Evolutionary conservation across 352 stramenopile genomes (phyloP).

Genomic region (Nothophytophthora sp.): DNA sequence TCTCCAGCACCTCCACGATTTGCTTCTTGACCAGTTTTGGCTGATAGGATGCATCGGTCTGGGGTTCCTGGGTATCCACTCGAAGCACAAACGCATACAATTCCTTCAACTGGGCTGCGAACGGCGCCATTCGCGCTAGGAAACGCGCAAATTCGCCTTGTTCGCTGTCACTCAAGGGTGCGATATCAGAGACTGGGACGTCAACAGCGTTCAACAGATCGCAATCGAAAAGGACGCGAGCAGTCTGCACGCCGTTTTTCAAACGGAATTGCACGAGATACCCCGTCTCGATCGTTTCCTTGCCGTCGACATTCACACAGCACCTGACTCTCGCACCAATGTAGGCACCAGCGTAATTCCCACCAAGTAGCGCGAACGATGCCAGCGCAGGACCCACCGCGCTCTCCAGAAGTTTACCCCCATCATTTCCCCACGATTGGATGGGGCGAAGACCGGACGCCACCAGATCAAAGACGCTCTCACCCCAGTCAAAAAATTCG

Average conservation of each 20-base stretch:
- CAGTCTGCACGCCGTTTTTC: conserved; percentile 38
- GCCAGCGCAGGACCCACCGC: conserved; percentile 31
- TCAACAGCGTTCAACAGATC: conserved; percentile 52
- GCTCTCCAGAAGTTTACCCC: background rate
- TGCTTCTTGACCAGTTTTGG: conserved; percentile 61
- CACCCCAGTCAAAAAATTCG: conserved; percentile 31
- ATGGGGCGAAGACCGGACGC: conserved; percentile 6
- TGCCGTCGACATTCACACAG: conserved; percentile 74
- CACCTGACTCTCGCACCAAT: conserved; percentile 67
- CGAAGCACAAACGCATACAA: conserved; percentile 31
- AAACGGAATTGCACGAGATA: conserved; percentile 59
- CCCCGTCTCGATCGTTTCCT: conserved; percentile 71
- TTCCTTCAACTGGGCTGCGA: conserved; percentile 22
- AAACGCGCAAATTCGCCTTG: conserved; percentile 47
- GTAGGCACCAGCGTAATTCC: conserved; percentile 45
- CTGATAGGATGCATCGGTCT: conserved; percentile 26
- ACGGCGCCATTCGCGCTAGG: conserved; percentile 31
- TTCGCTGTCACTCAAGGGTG: conserved; percentile 41
- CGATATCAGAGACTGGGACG: conserved; percentile 54
- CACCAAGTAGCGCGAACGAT: conserved; percentile 55
- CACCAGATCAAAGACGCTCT: conserved; percentile 30
- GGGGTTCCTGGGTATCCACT: conserved; percentile 7
- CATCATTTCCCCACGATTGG: conserved; percentile 7
- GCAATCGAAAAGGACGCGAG: conserved; percentile 70
- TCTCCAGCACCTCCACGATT: conserved; percentile 78